Base-by-base conservation (phyloP, 2,329 filamentous ascomycete genomes). In the Calcarisporium arbuscula region DNA sequence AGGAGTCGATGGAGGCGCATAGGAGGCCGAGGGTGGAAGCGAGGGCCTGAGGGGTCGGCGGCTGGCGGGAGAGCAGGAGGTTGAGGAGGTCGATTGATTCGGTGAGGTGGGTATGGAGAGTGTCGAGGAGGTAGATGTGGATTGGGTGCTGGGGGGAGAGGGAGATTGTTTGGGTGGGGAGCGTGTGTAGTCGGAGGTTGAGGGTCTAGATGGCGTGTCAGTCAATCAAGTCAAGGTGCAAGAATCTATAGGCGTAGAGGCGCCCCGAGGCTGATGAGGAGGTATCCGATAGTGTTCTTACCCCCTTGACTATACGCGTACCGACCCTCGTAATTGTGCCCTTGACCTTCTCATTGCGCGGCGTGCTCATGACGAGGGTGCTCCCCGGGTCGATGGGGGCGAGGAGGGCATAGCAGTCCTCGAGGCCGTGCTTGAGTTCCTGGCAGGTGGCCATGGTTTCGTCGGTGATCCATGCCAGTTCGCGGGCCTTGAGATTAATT, bases 321-420 rank as follows among this genome's bases (percentile, higher is more conserved):
- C 92, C 92, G 22, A 94, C 78, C 35, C 92, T 78, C 2, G 90
- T 96, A 40, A 96, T 77, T 49, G 87, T 85, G 14, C 92, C 92
- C 60, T 98, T 98, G 43, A 96, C 80, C 46, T 76, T 79, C 64
- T 98, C 92, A 36, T 86, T 90, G 36, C 89, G 77, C 36, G 83
- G 74, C 11, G 89, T 94, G 42, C 85, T 92, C 46, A 98, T 73
- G 19, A 92, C 89, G 19, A 98, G 76, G 1, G 90, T 98, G 49
- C 82, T 89, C 8, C 88, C 88, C 1, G 82, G 80, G 53, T 94
- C 87, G 43, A 82, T 74, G 2, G 90, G 88, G 7, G 87, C 83
- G 19, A 98, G 77, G 17, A 96, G 74, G 14, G 82, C 79, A 47
- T 88, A 86, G 62, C 89, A 95, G 61, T 95, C 88, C 56, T 92